Evolutionary conservation across 2,329 filamentous ascomycete species (phyloP).

Genomic region (Coleophoma cylindrospora): DNA sequence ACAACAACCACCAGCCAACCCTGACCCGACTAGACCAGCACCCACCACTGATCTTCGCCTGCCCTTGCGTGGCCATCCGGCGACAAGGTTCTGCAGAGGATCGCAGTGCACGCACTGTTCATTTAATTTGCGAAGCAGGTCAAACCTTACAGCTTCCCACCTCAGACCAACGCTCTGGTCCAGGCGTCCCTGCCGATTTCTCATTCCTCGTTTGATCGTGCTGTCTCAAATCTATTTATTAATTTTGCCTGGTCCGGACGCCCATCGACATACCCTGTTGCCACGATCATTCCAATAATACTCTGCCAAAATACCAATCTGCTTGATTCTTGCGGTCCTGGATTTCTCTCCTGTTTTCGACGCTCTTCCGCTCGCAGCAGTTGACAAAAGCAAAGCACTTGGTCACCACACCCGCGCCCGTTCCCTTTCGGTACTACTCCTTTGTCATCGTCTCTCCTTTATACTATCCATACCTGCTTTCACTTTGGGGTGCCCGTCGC

Average conservation of each 20-base stretch:
- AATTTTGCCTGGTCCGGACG: not conserved
- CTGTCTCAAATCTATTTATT: constrained; percentile 1
- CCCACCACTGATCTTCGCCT: no score
- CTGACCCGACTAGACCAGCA: no score
- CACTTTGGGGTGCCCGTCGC: constrained; percentile 10
- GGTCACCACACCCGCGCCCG: no score
- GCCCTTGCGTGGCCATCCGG: no score
- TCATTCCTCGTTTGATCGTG: constrained; percentile 1
- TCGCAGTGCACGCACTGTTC: constrained; percentile 1
- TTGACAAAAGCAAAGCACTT: not conserved
- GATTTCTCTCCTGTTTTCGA: constrained; percentile 1
- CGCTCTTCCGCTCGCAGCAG: not conserved
- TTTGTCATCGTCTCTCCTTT: not conserved
- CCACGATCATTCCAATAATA: no score
- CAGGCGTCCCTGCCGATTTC: not conserved
- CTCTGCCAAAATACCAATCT: no score
- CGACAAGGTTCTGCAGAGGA: not conserved
- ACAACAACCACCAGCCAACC: no score
- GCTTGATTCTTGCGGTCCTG: no score
- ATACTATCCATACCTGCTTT: not conserved
- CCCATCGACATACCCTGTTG: not conserved
- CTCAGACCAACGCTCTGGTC: not conserved
- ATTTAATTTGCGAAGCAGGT: constrained; percentile 1
- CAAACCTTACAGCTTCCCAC: not conserved
- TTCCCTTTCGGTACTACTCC: not conserved